Evolutionary conservation across 2,329 filamentous ascomycete genomes (phyloP).

Genomic region (Acrodontium crateriforme): DNA sequence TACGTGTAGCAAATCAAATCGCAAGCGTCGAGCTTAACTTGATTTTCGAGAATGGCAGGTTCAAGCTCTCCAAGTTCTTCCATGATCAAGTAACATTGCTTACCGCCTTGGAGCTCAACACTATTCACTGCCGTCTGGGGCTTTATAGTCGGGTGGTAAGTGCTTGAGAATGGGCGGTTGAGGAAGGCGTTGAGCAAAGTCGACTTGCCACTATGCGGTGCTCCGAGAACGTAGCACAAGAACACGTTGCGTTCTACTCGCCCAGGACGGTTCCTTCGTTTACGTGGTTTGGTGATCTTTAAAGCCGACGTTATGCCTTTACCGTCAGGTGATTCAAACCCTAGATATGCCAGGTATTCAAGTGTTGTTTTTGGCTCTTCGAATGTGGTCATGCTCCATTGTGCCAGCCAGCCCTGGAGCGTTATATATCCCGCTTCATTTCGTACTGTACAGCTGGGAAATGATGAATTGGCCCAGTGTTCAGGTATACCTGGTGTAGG

Average conservation of each 20-base stretch:
- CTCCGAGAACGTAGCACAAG: constrained; percentile 80
- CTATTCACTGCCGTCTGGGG: constrained; percentile 89
- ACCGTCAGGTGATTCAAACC: constrained; percentile 67
- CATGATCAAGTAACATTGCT: constrained; percentile 91
- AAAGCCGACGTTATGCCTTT: constrained; percentile 71
- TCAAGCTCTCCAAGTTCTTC: constrained; percentile 95
- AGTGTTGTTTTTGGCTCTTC: constrained; percentile 88
- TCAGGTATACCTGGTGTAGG: constrained; percentile 79
- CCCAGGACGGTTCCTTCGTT: constrained; percentile 66
- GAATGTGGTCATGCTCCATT: constrained; percentile 99
- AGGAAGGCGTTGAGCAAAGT: constrained; percentile 83
- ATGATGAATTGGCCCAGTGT: constrained; percentile 78
- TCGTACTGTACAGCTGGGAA: constrained; percentile 84
- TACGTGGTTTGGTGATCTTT: constrained; percentile 84
- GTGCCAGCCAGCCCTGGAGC: constrained; percentile 91
- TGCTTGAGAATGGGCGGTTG: constrained; percentile 67
- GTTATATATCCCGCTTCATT: constrained; percentile 95
- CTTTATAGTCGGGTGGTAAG: constrained; percentile 90
- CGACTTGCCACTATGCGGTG: constrained; percentile 77
- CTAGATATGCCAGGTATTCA: constrained; percentile 89
- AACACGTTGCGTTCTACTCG: constrained; percentile 90
- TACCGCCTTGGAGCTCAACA: constrained; percentile 87
- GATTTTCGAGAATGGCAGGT: constrained; percentile 84
- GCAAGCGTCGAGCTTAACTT: constrained; percentile 76
- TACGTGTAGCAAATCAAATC: constrained; percentile 93